Evolutionary conservation across 2,329 filamentous ascomycete species (phyloP), one percentile per base, ranked within the genome.

Genomic region (Neofusicoccum umdonicola): DNA sequence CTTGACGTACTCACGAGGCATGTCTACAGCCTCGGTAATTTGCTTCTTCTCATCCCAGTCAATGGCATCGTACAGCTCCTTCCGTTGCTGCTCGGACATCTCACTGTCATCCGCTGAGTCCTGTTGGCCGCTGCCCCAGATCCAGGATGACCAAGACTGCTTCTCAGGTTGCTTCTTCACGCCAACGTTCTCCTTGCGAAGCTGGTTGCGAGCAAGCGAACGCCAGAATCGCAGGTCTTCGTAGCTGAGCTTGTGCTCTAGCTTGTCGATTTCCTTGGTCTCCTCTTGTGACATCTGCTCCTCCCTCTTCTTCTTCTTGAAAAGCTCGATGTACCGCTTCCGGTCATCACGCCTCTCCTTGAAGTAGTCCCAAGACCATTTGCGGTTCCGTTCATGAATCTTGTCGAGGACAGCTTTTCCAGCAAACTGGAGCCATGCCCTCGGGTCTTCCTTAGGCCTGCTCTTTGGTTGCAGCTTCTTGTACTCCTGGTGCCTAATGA

Each of bases 211-310:
- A 35, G 94, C 95, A 64, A 99, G 76, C 0, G 95, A 98, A 68
- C 95, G 86, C 93, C 95, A 99, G 80, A 99, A 99, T 4, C 95
- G 90, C 62, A 99, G 83, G 74, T 99, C 96, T 76, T 99, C 95
- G 74, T 99, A 99, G 39, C 85, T 88, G 1, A 97, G 84, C 74
- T 97, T 97, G 81, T 86, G 87, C 75, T 99, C 95, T 2, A 99
- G 84, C 56, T 83, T 83, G 48, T 89, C 86, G 1, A 97, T 74
- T 44, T 93, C 90, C 50, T 89, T 87, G 1, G 78, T 83, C 69
- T 99, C 95, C 7, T 88, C 82, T 0, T 88, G 76, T 0, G 87
- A 84, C 11, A 97, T 80, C 63, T 81, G 82, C 69, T 89, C 85
- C 66, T 91, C 90, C 66, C 88, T 87, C 70, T 87, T 88, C 77